Conservation (phyloP, 768 basidiomycete genomes). For the Mycena rebaudengoi region DNA sequence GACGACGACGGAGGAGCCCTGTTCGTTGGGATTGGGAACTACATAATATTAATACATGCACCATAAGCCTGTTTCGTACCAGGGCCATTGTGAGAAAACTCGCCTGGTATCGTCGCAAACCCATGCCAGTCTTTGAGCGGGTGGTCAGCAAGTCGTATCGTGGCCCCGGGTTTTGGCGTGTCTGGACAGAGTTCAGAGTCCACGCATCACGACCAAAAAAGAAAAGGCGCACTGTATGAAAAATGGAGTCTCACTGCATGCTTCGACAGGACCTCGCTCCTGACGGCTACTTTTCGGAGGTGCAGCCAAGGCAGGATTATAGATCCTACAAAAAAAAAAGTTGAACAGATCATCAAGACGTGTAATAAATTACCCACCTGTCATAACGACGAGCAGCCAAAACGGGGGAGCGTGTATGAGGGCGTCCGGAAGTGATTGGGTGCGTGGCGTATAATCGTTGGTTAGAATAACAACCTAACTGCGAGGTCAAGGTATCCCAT, state of each 20-base stretch:
- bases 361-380: too few relatives aligned
- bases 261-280: conserved; percentile 59
- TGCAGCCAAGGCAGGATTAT: conserved; percentile 69
- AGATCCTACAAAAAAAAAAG: conserved; percentile 41
- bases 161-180: conserved; percentile 55
- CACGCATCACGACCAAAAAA: not conserved
- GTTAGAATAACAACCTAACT: conserved; percentile 56
- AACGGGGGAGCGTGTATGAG: conserved; percentile 56
- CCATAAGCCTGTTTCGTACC: too few relatives aligned
- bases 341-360: not conserved
- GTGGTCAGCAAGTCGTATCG: conserved; percentile 53
- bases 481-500: not conserved
- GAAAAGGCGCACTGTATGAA: conserved; percentile 56
- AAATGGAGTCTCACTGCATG: conserved; percentile 69
- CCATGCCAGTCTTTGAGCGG: conserved; percentile 68
- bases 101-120: too few relatives aligned
- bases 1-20: conserved; percentile 64
- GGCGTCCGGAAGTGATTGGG: conserved; percentile 50
- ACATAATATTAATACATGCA: conserved; percentile 59
- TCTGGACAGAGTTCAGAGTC: conserved; percentile 33
- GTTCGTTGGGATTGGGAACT: conserved; percentile 53
- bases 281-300: conserved; percentile 63
- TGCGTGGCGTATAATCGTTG: conserved; percentile 56
- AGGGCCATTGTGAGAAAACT: too few relatives aligned
- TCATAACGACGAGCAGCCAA: conserved; percentile 65